Percentiles rank a stretch among this genome's conserved stretches.
Conservation (phyloP, 768 basidiomycete genomes). For the Mrakia frigida region DNA sequence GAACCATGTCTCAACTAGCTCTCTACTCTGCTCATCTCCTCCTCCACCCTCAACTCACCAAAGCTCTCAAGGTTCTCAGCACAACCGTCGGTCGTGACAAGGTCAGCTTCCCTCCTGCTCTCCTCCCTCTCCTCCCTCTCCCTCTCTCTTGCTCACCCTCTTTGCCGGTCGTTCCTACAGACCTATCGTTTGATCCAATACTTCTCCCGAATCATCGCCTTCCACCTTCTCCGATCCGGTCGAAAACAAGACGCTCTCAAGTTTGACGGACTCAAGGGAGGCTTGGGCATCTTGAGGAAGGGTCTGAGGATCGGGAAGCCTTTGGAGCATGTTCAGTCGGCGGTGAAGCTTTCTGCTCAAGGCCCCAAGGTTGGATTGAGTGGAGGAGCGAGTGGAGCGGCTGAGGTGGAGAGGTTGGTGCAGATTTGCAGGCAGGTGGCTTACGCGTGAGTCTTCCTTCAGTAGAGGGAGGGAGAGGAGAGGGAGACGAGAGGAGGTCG, state of each 20-base stretch:
- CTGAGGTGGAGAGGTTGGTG: slow-evolving; percentile 51
- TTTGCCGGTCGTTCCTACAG: slow-evolving; percentile 49
- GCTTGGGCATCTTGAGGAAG: slow-evolving; percentile 79
- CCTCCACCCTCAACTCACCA: slow-evolving; percentile 74
- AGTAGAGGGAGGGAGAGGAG: background rate
- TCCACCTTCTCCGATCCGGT: slow-evolving; percentile 62
- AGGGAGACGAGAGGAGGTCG: too few relatives aligned
- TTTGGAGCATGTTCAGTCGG: slow-evolving; percentile 85
- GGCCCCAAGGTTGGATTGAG: background rate
- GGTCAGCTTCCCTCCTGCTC: slow-evolving; percentile 47
- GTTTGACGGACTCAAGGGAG: slow-evolving; percentile 78
- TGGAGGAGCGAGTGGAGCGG: background rate
- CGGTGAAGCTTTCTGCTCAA: slow-evolving; percentile 55
- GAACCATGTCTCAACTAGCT: background rate
- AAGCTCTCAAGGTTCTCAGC: slow-evolving; percentile 65
- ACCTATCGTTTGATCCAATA: slow-evolving; percentile 87
- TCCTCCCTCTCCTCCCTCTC: background rate
- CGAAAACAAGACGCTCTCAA: slow-evolving; percentile 54
- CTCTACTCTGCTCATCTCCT: slow-evolving; percentile 53
- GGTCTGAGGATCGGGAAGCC: slow-evolving; percentile 94
- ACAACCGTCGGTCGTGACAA: slow-evolving; percentile 90
- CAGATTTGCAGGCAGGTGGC: slow-evolving; percentile 76
- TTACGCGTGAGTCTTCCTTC: slow-evolving; percentile 54
- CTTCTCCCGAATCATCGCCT: slow-evolving; percentile 80
- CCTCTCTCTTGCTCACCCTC: background rate